These are phyloP conservation scores for Aspergillus baeticus DNA, from an alignment of 495 filamentous ascomycete genomes.

Conservation along the genomic window DNA sequence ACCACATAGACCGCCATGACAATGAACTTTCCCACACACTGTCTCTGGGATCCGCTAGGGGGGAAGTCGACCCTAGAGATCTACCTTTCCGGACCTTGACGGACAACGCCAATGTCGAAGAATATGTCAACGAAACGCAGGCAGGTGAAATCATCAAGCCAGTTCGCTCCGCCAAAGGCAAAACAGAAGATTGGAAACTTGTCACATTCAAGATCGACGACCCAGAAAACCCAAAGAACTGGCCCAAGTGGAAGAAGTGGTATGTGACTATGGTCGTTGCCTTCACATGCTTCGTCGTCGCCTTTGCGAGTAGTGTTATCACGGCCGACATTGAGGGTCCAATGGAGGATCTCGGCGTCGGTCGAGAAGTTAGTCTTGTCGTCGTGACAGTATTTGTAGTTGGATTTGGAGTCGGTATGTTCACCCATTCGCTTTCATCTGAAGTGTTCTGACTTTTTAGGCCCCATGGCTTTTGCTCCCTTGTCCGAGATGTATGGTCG, in stretches of 20 bases:
- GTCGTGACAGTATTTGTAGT: conserved; percentile 73
- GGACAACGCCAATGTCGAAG: conserved; percentile 56
- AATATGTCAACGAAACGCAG: conserved; percentile 61
- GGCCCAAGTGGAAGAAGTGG: conserved; percentile 62
- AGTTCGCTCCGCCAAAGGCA: conserved; percentile 50
- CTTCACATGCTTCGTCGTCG: conserved; percentile 62
- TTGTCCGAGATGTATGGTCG: conserved; percentile 71
- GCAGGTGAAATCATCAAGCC: conserved; percentile 59
- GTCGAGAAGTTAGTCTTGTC: conserved; percentile 64
- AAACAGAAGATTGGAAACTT: conserved; percentile 62
- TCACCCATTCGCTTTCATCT: not conserved
- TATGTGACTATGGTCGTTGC: conserved; percentile 60
- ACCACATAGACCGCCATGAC: conserved; percentile 8
- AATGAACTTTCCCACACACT: conserved; percentile 23
- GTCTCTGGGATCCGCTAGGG: conserved; percentile 23
- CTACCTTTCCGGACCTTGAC: conserved; percentile 64
- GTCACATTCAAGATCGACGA: conserved; percentile 68
- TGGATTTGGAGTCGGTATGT: conserved; percentile 71
- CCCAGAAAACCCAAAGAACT: conserved; percentile 60
- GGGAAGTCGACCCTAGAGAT: conserved; percentile 34
- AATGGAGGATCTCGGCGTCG: conserved; percentile 58
- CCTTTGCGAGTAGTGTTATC: conserved; percentile 61
- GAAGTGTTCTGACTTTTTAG: conserved; percentile 29
- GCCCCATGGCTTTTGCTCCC: conserved; percentile 80
- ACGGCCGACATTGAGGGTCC: conserved; percentile 67